Percentiles rank a stretch among this genome's conserved stretches.
Conservation (phyloP, 805 yeast species). For the Candida xyloterini region DNA sequence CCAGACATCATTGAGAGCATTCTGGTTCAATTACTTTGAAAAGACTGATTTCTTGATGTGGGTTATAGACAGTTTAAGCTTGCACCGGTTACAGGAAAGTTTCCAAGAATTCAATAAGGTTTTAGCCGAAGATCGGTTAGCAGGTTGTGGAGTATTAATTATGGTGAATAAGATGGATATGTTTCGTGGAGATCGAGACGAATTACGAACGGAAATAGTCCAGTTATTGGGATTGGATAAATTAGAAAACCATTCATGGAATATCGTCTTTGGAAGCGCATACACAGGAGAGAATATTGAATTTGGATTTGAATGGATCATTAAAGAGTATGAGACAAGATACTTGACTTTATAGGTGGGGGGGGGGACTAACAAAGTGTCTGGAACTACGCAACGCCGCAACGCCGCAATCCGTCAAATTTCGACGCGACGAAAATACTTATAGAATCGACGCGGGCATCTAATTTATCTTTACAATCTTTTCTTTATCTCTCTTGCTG, state of each 20-base stretch:
- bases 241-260: constrained; percentile 40
- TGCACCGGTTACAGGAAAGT: constrained; percentile 64
- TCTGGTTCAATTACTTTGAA: constrained; percentile 94
- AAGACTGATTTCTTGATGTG: constrained; percentile 74
- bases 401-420: constrained; percentile 43
- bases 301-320: constrained; percentile 43
- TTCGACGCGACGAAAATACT: constrained; percentile 33
- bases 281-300: constrained; percentile 40
- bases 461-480: not conserved
- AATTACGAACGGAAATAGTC: constrained; percentile 18
- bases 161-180: constrained; percentile 75
- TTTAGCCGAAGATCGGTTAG: constrained; percentile 62
- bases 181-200: constrained; percentile 29
- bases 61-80: constrained; percentile 74
- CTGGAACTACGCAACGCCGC: too few relatives aligned
- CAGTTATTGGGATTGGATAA: constrained; percentile 30
- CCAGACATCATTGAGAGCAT: constrained; percentile 74
- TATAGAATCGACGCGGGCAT: not conserved
- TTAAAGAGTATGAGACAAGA: constrained; percentile 37
- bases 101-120: constrained; percentile 60
- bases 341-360: constrained; percentile 23
- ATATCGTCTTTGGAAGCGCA: constrained; percentile 47
- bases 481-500: not conserved
- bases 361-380: too few relatives aligned
- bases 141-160: constrained; percentile 65